These are phyloP conservation scores for Neofusicoccum parvum DNA, from an alignment of 2,329 filamentous ascomycete genomes.

Conservation along the genomic window DNA sequence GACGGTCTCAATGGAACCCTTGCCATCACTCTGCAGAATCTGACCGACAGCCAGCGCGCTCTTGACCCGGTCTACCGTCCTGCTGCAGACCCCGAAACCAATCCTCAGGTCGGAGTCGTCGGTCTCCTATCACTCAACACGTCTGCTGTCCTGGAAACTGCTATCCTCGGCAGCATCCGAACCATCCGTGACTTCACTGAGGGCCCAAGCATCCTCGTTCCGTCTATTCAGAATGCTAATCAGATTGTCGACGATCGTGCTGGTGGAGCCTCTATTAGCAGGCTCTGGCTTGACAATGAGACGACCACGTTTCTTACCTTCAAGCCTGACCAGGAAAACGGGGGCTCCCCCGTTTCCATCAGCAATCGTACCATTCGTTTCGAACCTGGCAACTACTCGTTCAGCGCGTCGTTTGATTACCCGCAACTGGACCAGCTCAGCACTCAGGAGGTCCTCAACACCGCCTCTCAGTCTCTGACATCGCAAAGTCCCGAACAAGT, in stretches of 20 bases:
- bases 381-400: conserved; percentile 57
- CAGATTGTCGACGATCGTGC: conserved; percentile 42
- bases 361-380: conserved; percentile 51
- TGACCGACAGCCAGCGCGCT: conserved; percentile 45
- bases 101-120: conserved; percentile 56
- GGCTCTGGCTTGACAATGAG: conserved; percentile 64
- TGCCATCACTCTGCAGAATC: conserved; percentile 56
- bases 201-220: conserved; percentile 55
- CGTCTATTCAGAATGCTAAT: conserved; percentile 59
- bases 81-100: conserved; percentile 26
- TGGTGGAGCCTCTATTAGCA: conserved; percentile 52
- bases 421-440: conserved; percentile 61
- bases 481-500: conserved; percentile 50
- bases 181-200: conserved; percentile 66
- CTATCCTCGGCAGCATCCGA: conserved; percentile 64
- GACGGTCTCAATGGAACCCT: conserved; percentile 58
- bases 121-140: conserved; percentile 60
- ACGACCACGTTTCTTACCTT: conserved; percentile 60
- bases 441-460: conserved; percentile 53
- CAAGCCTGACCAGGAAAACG: conserved; percentile 33
- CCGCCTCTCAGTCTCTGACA: conserved; percentile 50
- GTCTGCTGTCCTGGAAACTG: conserved; percentile 57
- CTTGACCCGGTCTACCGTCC: conserved; percentile 51
- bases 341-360: conserved; percentile 23
- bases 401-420: conserved; percentile 64